Evolutionary conservation across 208 protist species (phyloP).

Genomic region (Leishmania guyanensis): DNA sequence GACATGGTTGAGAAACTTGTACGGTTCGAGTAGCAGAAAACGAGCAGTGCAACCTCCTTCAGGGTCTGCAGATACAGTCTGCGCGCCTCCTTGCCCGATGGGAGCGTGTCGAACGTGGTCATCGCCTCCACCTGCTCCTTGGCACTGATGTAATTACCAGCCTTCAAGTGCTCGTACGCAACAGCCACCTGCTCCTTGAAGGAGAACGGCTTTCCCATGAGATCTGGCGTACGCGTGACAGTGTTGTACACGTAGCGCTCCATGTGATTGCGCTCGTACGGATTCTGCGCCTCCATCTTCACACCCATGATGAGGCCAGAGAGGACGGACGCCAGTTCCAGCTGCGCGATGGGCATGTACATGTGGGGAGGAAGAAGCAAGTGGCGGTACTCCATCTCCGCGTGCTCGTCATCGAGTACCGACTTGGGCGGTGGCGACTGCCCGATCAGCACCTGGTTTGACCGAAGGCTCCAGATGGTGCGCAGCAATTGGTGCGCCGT

Average conservation of each 20-base stretch:
- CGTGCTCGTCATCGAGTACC: conserved; percentile 39
- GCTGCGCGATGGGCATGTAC: conserved; percentile 69
- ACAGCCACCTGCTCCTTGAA: conserved; percentile 67
- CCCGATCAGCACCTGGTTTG: conserved; percentile 65
- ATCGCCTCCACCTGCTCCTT: conserved; percentile 70
- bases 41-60: conserved; percentile 74
- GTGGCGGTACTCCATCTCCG: conserved; percentile 63
- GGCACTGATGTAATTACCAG: conserved; percentile 66
- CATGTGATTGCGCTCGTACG: conserved; percentile 73
- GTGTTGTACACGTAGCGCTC: conserved; percentile 74
- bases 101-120: conserved; percentile 60
- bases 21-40: conserved; percentile 81
- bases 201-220: conserved; percentile 63
- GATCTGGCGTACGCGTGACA: conserved; percentile 46
- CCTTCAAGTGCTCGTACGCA: conserved; percentile 70
- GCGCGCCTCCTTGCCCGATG: conserved; percentile 50
- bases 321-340: conserved; percentile 81
- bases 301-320: conserved; percentile 78
- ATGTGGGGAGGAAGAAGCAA: conserved; percentile 51
- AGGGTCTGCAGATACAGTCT: conserved; percentile 54
- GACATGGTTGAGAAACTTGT: conserved; percentile 82
- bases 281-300: conserved; percentile 74
- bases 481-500: conserved; percentile 70
- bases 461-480: conserved; percentile 53
- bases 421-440: conserved; percentile 53